Base-by-base conservation (phyloP, 192 early-diverging fungal genomes). In the Entomortierella beljakovae region DNA sequence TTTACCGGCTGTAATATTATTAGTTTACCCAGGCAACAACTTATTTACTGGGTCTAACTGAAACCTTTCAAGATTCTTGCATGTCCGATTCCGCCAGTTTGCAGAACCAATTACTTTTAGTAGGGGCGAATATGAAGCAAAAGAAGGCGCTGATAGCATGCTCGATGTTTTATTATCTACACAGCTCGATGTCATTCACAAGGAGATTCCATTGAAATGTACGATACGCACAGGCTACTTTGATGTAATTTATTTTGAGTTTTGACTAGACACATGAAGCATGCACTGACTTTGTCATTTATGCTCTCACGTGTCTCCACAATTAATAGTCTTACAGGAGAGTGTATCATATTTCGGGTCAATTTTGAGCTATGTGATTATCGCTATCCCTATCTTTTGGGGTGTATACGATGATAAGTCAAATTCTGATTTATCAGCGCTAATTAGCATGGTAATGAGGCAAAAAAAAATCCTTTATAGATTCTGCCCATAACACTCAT, bases 71-170 rank as follows among this genome's bases (percentile, higher is more conserved):
- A 86, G 87, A 58, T 94, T 88, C 68, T 72, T 89, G 35, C 91
- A 94, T 61, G 86, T 94, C 32, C 86, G 91, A 4, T 82, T 92
- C 34, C 84, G 92, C 15, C 87, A 89, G 50, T 88, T 87, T 82
- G 90, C 92, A 28, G 95, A 96, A 68, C 82, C 91, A 0, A 92
- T 98, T 70, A 91, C 95, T 6, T 91, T 98, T 57, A 86, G 91
- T 66, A 82, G 88, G n/a, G 93, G 95, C 25, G 94, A 95, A 79
- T 60, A 70, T 3, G 80, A 82, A 52, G 95, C 96, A 68, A 81
- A 84, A 38, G 50, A 57, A 6, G 56, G 83, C 26, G 86, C 93
- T 8, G 77, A 92, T 54, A 42, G 54, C 0, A 80, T 87, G 7
- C 81, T 97, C n/a, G 72, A 82, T 13, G 56, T 56, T 0, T 74